Base-by-base conservation (phyloP, 2,329 filamentous ascomycete species). In the Pestalotiopsis sp. region DNA sequence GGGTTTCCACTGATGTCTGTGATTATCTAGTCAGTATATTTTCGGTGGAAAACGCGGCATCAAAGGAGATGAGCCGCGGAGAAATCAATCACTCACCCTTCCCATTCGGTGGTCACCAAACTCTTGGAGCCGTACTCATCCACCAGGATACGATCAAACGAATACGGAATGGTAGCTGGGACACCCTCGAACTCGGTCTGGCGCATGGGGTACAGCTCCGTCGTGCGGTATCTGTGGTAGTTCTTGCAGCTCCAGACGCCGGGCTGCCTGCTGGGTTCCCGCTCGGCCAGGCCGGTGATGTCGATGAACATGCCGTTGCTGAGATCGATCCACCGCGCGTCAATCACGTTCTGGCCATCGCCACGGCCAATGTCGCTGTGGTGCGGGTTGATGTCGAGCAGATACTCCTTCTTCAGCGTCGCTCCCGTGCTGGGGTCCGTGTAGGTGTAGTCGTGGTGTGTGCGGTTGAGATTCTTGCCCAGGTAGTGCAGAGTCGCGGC, bases 211-310 rank as follows among this genome's bases (percentile, higher is more conserved):
- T 90, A 96, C 13, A 96, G 82, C 73, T 96, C 92, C n/a, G 82
- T 82, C 31, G 87, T 90, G 57, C 82, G 80, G 79, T 96, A 96
- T 60, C 85, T 83, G 80, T 97, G 93, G 75, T 87, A 86, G 77
- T 96, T 95, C 83, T 95, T 95, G 82, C 93, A 95, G 75, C 88
- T 90, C 88, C 91, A 93, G 38, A 92, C 78, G 6, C 92, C 91
- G 0, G 92, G 92, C 23, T 82, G 74, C 2, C 78, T 79, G 17
- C 83, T 82, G 0, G 87, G 85, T 39, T 93, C 85, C 23, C 91
- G 87, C 81, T 94, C 91, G 64, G 88, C 88, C 45, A 96, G 81
- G 13, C 88, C 93, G 0, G 93, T 96, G 75, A 97, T 94, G 78
- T 96, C 93, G 78, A 96, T 90, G 79, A 92, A 97, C 75, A 95